Evolutionary conservation across 192 early-diverging fungal species (phyloP).

Genomic region (Lobosporangium transversale): DNA sequence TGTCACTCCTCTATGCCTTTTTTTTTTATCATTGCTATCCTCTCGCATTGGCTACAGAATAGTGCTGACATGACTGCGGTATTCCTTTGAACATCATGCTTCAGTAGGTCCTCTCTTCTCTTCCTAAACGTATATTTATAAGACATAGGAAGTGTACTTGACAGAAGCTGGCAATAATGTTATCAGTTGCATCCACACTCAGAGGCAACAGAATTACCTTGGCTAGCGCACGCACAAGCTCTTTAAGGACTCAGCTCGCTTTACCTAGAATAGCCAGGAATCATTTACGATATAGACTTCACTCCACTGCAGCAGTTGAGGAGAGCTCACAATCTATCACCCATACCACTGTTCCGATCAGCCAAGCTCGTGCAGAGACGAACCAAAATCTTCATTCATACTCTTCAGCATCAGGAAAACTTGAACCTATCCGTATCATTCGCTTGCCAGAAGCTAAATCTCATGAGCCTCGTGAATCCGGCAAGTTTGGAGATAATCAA

Average conservation of each 20-base stretch:
- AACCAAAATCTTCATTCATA: constrained; percentile 34
- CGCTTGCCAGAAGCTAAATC: constrained; percentile 32
- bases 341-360: constrained; percentile 1
- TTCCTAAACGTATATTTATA: too few relatives aligned
- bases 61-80: too few relatives aligned
- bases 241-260: constrained; percentile 2
- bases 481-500: constrained; percentile 48
- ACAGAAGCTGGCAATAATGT: constrained; percentile 11
- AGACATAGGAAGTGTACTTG: too few relatives aligned
- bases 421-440: constrained; percentile 44
- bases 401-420: constrained; percentile 12
- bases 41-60: too few relatives aligned
- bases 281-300: constrained; percentile 1
- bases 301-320: constrained; percentile 39
- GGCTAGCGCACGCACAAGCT: constrained; percentile 8
- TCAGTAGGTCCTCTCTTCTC: too few relatives aligned
- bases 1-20: too few relatives aligned
- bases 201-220: constrained; percentile 29
- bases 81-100: too few relatives aligned
- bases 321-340: constrained; percentile 6
- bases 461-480: constrained; percentile 27
- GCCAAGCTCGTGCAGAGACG: constrained; percentile 7
- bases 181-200: constrained; percentile 42
- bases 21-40: too few relatives aligned
- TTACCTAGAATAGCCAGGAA: not conserved